These are phyloP conservation scores for Alternaria dauci DNA, from an alignment of 2,329 filamentous ascomycete species.

Conservation along the genomic window DNA sequence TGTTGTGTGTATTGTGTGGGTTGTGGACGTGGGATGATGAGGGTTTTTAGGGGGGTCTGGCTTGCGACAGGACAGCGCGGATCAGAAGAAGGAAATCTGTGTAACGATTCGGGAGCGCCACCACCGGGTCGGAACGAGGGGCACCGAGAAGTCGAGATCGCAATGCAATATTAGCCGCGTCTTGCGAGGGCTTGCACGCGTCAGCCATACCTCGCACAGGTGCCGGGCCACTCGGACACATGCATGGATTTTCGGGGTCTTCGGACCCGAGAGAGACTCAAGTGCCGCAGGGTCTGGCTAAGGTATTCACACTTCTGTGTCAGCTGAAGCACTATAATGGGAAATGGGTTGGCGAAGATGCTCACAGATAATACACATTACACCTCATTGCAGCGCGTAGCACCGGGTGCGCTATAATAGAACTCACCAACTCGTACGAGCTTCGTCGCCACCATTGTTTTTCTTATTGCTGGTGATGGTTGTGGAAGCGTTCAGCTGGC, in stretches of 20 bases:
- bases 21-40: not conserved
- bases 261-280: too few species aligned
- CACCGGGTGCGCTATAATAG: not conserved
- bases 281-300: too few species aligned
- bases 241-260: not conserved
- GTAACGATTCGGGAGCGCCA: not conserved
- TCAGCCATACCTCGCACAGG: too few species aligned
- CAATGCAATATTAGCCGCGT: not conserved
- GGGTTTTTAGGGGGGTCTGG: not conserved
- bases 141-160: too few species aligned
- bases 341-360: not conserved
- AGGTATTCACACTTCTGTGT: not conserved
- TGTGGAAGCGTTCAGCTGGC: not conserved
- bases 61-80: not conserved
- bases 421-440: not conserved
- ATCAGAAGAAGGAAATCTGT: not conserved
- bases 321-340: not conserved
- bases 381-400: not conserved
- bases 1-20: conserved; percentile 21
- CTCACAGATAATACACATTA: not conserved
- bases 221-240: not conserved
- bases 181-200: accelerated
- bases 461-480: not conserved
- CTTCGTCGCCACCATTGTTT: not conserved
- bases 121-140: not conserved